phyloP scores from a whole-genome alignment of 495 filamentous ascomycete genomes.

The Penicillium lagena region DNA sequence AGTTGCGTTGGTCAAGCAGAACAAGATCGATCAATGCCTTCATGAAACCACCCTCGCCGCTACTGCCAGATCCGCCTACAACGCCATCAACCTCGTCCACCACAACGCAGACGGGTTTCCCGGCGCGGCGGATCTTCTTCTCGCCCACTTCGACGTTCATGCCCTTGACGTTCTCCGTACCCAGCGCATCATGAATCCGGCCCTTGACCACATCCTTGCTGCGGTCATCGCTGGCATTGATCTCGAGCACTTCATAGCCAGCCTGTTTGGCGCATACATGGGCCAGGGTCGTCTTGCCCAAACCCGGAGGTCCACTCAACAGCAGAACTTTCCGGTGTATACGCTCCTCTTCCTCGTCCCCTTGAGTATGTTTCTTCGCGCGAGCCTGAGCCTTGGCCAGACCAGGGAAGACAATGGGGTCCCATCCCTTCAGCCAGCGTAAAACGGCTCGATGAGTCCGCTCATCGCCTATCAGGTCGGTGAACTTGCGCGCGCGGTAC shows the following conservation, averaged over 20 bases:
- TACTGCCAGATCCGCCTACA: conserved; percentile 64
- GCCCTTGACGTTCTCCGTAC: conserved; percentile 86
- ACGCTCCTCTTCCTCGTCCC: conserved; percentile 51
- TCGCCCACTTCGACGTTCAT: conserved; percentile 58
- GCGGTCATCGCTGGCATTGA: conserved; percentile 90
- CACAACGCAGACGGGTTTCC: conserved; percentile 83
- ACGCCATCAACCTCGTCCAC: conserved; percentile 97
- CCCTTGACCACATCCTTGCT: conserved; percentile 95
- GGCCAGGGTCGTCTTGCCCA: conserved; percentile 93
- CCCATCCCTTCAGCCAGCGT: conserved; percentile 91
- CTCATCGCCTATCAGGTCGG: conserved; percentile 90
- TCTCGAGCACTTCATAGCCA: conserved; percentile 92
- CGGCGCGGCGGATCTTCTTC: conserved; percentile 64
- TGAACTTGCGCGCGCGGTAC: conserved; percentile 86
- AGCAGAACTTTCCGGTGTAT: conserved; percentile 80
- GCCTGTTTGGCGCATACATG: conserved; percentile 94
- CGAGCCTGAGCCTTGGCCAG: conserved; percentile 52
- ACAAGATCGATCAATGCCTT: conserved; percentile 91
- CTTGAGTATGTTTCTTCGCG: conserved; percentile 26
- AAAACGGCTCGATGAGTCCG: conserved; percentile 87
- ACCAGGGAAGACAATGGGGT: conserved; percentile 83
- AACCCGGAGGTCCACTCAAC: conserved; percentile 81
- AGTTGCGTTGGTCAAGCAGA: conserved; percentile 76
- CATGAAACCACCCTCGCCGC: conserved; percentile 81
- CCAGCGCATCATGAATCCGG: conserved; percentile 78